These are phyloP conservation scores for Cladosporium sp. DNA, from an alignment of 2,329 filamentous ascomycete species.

Conservation along the genomic window DNA sequence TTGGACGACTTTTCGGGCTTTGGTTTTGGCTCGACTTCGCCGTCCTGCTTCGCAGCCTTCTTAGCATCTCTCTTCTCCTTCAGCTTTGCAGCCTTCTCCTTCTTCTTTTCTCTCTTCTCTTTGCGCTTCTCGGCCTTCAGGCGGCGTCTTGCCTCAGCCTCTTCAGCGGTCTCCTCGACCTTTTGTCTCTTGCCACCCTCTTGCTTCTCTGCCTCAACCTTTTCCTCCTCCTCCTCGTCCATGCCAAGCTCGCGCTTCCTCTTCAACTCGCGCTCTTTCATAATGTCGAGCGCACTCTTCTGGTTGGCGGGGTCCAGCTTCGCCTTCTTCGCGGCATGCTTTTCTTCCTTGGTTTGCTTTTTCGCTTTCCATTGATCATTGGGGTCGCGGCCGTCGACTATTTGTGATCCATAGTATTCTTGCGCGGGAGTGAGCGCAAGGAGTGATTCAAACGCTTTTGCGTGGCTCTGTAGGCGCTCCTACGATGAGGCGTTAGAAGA, in stretches of 20 bases:
- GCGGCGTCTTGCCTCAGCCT: conserved; percentile 20
- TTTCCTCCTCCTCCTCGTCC: conserved; percentile 30
- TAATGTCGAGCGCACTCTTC: conserved; percentile 87
- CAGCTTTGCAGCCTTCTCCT: conserved; percentile 40
- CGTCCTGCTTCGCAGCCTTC: conserved; percentile 40
- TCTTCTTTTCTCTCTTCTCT: conserved; percentile 24
- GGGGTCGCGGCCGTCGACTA: conserved; percentile 63
- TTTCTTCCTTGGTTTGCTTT: conserved; percentile 91
- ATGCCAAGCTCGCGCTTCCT: conserved; percentile 66
- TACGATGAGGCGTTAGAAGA: conserved; percentile 27
- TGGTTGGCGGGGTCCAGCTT: conserved; percentile 89
- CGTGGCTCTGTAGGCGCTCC: conserved; percentile 53
- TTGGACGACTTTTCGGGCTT: conserved; percentile 36
- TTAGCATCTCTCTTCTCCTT: conserved; percentile 41
- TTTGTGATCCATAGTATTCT: conserved; percentile 64
- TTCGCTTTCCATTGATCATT: conserved; percentile 90
- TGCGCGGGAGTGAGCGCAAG: conserved; percentile 85
- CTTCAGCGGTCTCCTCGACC: conserved; percentile 28
- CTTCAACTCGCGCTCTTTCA: conserved; percentile 79
- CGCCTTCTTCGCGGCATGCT: conserved; percentile 73
- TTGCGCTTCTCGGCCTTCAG: conserved; percentile 23
- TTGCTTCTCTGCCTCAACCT: conserved; percentile 36
- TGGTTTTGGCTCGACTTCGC: conserved; percentile 37
- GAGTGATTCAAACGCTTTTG: conserved; percentile 79
- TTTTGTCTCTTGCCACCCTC: conserved; percentile 43